Base-by-base conservation (phyloP, 192 early-diverging fungal genomes). In the Coemansia sp. region DNA sequence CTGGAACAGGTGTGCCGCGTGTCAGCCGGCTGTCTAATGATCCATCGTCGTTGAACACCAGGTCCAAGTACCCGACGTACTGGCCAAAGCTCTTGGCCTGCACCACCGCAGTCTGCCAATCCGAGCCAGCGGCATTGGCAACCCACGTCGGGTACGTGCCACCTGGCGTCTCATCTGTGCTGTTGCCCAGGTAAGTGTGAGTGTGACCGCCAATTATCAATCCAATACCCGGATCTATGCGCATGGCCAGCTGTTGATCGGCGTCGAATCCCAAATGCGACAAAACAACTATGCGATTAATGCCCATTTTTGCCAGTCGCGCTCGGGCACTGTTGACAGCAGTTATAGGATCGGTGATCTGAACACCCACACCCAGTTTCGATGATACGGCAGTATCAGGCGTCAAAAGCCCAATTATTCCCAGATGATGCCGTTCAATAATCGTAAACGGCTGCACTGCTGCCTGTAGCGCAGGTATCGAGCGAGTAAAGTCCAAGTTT, bases 141-240 rank as follows among this genome's bases (percentile, higher is more conserved):
- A 90, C 80, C 35, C 76, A 75, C 24, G 89, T 90, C 29, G 92
- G 92, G 67, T 91, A 93, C 2, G 85, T 73, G 2, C 90, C 92
- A 15, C 19, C 24, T 32, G 65, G 35, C 5, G 14, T 6, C 41
- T 60, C 63, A 12, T 11, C 49, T 22, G 19, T 41, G 43, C 12
- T 10, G 50, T 24, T 50, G 27, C 45, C 65, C 12, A 93, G 73
- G 58, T 86, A 84, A 22, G 88, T 81, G 71, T 93, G 92, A 17
- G 88, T 87, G 69, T 93, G 90, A 17, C 90, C 90, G 48, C 92
- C 92, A 38, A 93, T 82, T 63, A 90, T 86, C 24, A 90, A 62
- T 21, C 79, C 66, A 19, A 92, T 51, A 17, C 92, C 90, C 2
- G 73, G 51, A 39, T 83, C 72, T 17, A 83, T 78, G 10, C 76